Evolutionary conservation across 2,329 filamentous ascomycete species (phyloP).

Genomic region (Colletotrichum eremochloae): DNA sequence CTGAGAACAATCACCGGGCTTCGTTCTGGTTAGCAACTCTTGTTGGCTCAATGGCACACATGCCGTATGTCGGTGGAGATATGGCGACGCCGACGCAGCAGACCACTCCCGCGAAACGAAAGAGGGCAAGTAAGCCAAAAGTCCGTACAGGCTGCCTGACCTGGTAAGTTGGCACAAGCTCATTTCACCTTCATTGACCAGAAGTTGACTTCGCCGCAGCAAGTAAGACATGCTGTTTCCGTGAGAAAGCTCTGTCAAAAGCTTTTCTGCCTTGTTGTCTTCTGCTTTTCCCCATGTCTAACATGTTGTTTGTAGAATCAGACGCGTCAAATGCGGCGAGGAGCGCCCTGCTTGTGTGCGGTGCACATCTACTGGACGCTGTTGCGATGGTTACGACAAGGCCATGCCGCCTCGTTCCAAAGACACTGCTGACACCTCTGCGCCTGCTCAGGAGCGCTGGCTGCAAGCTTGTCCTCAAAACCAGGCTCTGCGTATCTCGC

Average conservation of each 20-base stretch:
- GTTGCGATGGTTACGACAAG: constrained; percentile 54
- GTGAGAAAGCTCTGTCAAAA: background rate
- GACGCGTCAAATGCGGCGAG: constrained; percentile 54
- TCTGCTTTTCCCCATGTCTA: background rate
- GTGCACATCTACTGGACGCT: constrained; percentile 52
- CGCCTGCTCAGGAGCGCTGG: constrained; percentile 10
- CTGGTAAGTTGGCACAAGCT: constrained; percentile 49
- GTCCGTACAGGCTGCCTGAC: constrained; percentile 57
- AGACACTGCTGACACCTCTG: background rate
- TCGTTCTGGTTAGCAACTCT: background rate
- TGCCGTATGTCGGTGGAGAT: background rate
- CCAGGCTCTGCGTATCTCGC: constrained; percentile 41
- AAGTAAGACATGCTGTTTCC: constrained; percentile 46
- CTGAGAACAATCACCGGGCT: background rate
- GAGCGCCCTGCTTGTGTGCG: constrained; percentile 51
- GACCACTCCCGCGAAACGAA: constrained; percentile 42
- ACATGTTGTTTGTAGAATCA: constrained; percentile 47
- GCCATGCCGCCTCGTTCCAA: constrained; percentile 14
- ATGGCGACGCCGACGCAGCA: background rate
- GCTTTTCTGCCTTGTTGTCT: background rate
- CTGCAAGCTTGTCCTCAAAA: constrained; percentile 6
- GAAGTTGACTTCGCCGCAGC: constrained; percentile 41
- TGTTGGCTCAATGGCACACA: constrained; percentile 6
- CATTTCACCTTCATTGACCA: background rate
- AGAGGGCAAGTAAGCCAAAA: constrained; percentile 55